phyloP scores from a whole-genome alignment of 140 eudicot genomes.

The Anethum foeniculum region DNA sequence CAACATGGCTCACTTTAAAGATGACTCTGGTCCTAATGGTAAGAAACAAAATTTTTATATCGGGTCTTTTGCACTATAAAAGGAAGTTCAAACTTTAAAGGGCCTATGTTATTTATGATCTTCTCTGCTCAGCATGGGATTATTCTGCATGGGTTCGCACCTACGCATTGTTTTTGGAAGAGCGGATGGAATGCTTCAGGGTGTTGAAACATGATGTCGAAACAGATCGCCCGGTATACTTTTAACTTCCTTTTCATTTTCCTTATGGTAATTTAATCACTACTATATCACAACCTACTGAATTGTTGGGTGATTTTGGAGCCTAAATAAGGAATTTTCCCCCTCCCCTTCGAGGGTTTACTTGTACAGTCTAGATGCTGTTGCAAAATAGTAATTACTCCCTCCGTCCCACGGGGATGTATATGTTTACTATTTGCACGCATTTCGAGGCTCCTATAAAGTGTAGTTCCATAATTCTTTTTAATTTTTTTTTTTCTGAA shows the following conservation, averaged over 20 bases:
- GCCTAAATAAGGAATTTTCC: neutral
- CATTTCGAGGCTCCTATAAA: too few relatives aligned
- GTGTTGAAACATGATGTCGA: slow-evolving; percentile 48
- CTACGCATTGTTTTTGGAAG: slow-evolving; percentile 56
- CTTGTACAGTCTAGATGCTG: neutral
- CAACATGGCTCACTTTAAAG: slow-evolving; percentile 58
- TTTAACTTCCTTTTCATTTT: neutral
- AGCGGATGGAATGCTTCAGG: slow-evolving; percentile 53
- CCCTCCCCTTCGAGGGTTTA: neutral
- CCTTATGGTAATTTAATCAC: neutral
- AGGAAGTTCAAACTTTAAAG: neutral
- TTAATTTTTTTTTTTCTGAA: too few relatives aligned
- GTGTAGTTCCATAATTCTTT: too few relatives aligned
- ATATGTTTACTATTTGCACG: too few relatives aligned
- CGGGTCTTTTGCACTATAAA: slow-evolving; percentile 1
- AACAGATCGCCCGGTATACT: slow-evolving; percentile 35
- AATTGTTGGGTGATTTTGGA: neutral
- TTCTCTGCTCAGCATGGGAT: slow-evolving; percentile 52
- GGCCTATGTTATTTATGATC: neutral
- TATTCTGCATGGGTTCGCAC: slow-evolving; percentile 60
- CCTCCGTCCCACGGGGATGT: too few relatives aligned
- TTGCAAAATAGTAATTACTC: neutral
- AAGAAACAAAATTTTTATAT: neutral
- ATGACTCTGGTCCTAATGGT: slow-evolving; percentile 66
- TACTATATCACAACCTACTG: neutral